Conservation (phyloP, 805 yeast genomes). For the Metschnikowia borealis region DNA sequence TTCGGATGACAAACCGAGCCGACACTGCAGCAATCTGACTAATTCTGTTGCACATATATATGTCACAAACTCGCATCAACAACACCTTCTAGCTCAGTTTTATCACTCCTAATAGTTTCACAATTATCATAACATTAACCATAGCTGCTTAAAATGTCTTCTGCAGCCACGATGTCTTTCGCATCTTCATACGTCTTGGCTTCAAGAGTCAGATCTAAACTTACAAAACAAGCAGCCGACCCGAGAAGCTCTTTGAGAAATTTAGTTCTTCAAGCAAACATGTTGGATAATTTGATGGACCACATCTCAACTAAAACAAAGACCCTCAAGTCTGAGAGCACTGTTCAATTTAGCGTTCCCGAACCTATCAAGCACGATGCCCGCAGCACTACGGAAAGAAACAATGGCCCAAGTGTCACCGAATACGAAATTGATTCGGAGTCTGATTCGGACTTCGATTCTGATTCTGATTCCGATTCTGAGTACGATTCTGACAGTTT, state of each 20-base stretch:
- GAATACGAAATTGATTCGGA: conserved; percentile 38
- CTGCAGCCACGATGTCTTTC: conserved; percentile 23
- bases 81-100: not conserved
- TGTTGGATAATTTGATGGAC: conserved; percentile 64
- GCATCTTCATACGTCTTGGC: conserved; percentile 60
- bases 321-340: conserved; percentile 14
- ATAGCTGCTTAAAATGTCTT: conserved; percentile 1
- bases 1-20: conserved; percentile 3
- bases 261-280: conserved; percentile 66
- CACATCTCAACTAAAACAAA: conserved; percentile 32
- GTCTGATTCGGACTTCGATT: conserved; percentile 24
- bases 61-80: not conserved
- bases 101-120: not conserved
- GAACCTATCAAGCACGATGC: conserved; percentile 12
- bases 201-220: conserved; percentile 58
- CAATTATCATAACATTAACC: not conserved
- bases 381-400: conserved; percentile 10
- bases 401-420: conserved; percentile 28
- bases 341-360: conserved; percentile 13
- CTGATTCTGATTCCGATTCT: conserved; percentile 23
- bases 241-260: conserved; percentile 54
- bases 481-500: conserved; percentile 21
- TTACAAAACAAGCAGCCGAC: conserved; percentile 57
- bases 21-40: conserved; percentile 5
- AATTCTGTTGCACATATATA: conserved; percentile 4